Evolutionary conservation across 768 basidiomycete genomes (phyloP), one percentile per base, ranked within the genome.

Genomic region (Plicaturopsis crispa): DNA sequence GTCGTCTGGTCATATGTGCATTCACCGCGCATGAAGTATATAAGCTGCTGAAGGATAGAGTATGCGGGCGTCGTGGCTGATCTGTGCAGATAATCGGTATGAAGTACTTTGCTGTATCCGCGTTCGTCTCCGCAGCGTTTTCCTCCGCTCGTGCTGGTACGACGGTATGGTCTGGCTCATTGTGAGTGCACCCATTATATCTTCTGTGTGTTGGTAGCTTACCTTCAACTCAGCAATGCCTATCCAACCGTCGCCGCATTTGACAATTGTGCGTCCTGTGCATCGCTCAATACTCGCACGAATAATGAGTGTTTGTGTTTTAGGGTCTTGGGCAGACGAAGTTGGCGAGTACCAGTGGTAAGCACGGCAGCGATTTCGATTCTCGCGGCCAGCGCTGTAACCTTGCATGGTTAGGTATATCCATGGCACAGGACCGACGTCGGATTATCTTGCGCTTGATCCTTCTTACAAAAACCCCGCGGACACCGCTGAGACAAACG

Each of bases 401-500:
- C 14, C 32, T 41, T 38, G 36, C 12, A 36, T 24, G 10, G 6
- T 31, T 21, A 20, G 28, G 69, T 72, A 72, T 48, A 80, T 80
- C 50, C 75, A 80, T 41, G 77, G 78, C 28, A 63, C 54, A 37
- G 54, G 61, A 36, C 54, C 69, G 10, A 76, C 76, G 2, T 71
- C 72, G 18, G 52, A 63, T 31, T 80, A 78, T 55, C 62, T 80
- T 35, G 68, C 63, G 8, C 55, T 77, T 31, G 61, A 59, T 24
- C 54, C 75, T 1, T 49, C 58, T 14, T 78, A 67, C 65, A 76
- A 78, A 56, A 79, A 79, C 53, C 77, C 78, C 1, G 75, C 74
- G 8, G 59, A 66, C 41, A 70, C 68, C 5, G 45, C 58, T 33
- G 76, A 78, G 51, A 59, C 48, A 1, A 58, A 72, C 30, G 77